A percentile compares a stretch with the other conserved stretches of the same genome.
phyloP scores from a whole-genome alignment of 495 filamentous ascomycete genomes.

The Glarea lozoyensis region DNA sequence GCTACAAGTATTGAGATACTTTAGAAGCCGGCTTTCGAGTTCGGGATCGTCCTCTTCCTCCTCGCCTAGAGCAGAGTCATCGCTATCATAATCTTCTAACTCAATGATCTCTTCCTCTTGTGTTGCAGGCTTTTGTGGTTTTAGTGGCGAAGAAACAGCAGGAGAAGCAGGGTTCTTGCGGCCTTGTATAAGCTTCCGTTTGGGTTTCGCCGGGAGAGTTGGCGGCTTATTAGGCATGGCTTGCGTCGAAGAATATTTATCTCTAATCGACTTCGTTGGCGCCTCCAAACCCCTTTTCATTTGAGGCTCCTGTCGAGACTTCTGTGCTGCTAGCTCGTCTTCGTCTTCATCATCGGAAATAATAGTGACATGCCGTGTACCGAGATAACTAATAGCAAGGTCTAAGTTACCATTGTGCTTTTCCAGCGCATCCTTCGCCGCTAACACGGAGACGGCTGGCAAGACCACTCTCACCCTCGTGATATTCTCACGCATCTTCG shows the following conservation, averaged over 20 bases:
- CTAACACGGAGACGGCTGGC: slow-evolving; percentile 38
- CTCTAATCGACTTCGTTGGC: slow-evolving; percentile 43
- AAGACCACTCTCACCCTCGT: slow-evolving; percentile 44
- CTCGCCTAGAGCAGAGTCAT: slow-evolving; percentile 31
- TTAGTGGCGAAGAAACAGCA: slow-evolving; percentile 24
- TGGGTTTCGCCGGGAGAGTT: slow-evolving; percentile 27
- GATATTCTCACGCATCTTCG: slow-evolving; percentile 43
- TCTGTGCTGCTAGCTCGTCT: slow-evolving; percentile 20
- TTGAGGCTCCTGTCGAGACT: slow-evolving; percentile 36
- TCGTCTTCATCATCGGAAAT: slow-evolving; percentile 25
- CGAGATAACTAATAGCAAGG: slow-evolving; percentile 46
- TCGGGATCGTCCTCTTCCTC: slow-evolving; percentile 29
- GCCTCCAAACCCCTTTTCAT: slow-evolving; percentile 38
- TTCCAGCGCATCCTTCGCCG: slow-evolving; percentile 44
- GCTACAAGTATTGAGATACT: slow-evolving; percentile 76
- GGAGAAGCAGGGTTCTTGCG: slow-evolving; percentile 40
- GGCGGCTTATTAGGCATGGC: slow-evolving; percentile 12
- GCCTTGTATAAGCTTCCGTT: slow-evolving; percentile 49
- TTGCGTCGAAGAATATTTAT: slow-evolving; percentile 47
- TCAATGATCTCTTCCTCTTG: too few species aligned
- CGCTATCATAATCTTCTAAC: slow-evolving; percentile 40
- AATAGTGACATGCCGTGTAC: too few species aligned
- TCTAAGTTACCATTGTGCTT: slow-evolving; percentile 46
- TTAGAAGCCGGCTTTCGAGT: slow-evolving; percentile 52
- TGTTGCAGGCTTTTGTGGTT: too few species aligned